Base-by-base conservation (phyloP, 345 rosid genomes). In the Eucalyptus shirleyi region DNA sequence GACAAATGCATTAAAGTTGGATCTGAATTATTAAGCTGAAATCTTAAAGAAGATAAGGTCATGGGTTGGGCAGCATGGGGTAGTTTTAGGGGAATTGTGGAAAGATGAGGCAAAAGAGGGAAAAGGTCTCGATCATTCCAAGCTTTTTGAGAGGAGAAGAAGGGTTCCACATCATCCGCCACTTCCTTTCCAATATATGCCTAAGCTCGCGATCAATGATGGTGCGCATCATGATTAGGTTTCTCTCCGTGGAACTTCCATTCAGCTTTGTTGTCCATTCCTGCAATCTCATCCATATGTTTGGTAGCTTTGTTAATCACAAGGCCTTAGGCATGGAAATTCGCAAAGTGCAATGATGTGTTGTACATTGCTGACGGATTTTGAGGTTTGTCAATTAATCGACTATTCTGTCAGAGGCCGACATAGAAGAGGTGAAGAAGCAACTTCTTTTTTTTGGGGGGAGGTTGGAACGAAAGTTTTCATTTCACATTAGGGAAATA, bases 341-440 rank as follows among this genome's bases (percentile, higher is more conserved):
- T 72, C 11, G 44, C 12, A 34, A 18, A 1, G 44, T 9, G 21
- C 44, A 3, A 9, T 18, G 44, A 72, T 72, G 44, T 6, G 81
- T 3, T 1, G 12, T 32, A 32, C 1, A 4, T 16, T 4, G 81
- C 24, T 21, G 7, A 3, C 13, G 44, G 9, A 69, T 34, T 69
- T 69, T 17, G 42, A 34, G 12, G 4, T 32, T 69, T 17, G 42
- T 34, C 42, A 3, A 9, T 34, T 17, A 34, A 69, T 9, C 12
- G 81, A 4, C 8, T 69, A 32, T 9, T 16, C 0, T 18, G 6
- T 62, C 18, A 10, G 0, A 92, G 91, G 89, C 91, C 24, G 96
- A 98, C 88, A 92, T 96, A 49, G 98, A 95, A 89, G 97, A 97
- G 81, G 89, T 95, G 28, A 96, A 97, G 95, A 93, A 93, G 90